Evolutionary conservation across 805 yeast species (phyloP).

Genomic region (Yamadazyma phyllophila): DNA sequence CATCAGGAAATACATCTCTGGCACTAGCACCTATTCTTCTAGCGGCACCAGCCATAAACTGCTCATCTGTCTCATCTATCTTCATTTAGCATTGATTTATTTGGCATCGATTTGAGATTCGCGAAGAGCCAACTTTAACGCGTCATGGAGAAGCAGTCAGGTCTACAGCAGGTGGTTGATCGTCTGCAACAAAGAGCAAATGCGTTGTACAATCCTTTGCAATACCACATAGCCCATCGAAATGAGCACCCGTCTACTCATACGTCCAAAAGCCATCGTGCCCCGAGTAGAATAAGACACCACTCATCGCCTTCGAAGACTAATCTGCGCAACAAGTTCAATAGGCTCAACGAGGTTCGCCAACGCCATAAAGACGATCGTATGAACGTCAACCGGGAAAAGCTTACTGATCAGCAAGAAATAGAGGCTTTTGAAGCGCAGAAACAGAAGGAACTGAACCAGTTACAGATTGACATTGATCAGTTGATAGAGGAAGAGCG

Average conservation of each 20-base stretch:
- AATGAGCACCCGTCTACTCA: background rate
- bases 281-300: slow-evolving; percentile 1
- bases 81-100: too few species aligned
- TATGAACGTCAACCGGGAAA: slow-evolving; percentile 16
- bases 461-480: background rate
- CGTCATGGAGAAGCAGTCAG: background rate
- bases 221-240: slow-evolving; percentile 3
- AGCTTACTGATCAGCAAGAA: background rate
- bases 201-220: slow-evolving; percentile 11
- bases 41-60: slow-evolving; percentile 16
- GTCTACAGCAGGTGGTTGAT: slow-evolving; percentile 1
- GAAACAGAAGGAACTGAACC: slow-evolving; percentile 3
- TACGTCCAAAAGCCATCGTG: too few species aligned
- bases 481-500: slow-evolving; percentile 1
- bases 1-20: slow-evolving; percentile 10
- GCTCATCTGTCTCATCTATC: slow-evolving; percentile 17
- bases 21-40: slow-evolving; percentile 10
- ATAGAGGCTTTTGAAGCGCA: background rate
- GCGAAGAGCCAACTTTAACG: background rate
- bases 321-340: slow-evolving; percentile 13
- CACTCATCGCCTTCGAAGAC: slow-evolving; percentile 8
- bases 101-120: background rate
- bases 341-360: slow-evolving; percentile 21
- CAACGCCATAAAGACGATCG: slow-evolving; percentile 23
- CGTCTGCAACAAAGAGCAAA: slow-evolving; percentile 7